Conservation (phyloP, 257 asterid genomes). For the Leptodermis oblonga region DNA sequence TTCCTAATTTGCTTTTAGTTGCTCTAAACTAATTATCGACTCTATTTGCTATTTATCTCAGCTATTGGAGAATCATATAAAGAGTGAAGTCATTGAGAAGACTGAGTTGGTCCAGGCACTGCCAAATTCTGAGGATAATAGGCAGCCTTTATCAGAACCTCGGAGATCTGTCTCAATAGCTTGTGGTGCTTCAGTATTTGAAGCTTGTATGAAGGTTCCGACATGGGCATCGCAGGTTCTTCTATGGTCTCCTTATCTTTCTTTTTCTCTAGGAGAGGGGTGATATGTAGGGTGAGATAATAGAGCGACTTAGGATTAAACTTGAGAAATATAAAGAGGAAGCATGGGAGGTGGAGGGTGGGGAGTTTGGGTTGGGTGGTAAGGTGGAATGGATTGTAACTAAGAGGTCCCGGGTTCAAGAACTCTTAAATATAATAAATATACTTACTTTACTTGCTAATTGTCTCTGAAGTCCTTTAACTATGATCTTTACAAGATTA, state of each 20-base stretch:
- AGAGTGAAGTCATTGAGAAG: slow-evolving; percentile 83
- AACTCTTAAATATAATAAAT: too few relatives aligned
- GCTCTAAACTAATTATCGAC: slow-evolving; percentile 5
- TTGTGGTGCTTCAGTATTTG: slow-evolving; percentile 90
- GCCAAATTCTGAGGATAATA: slow-evolving; percentile 48
- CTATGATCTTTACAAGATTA: not conserved
- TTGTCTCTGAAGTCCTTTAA: not conserved
- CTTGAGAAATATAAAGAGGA: not conserved
- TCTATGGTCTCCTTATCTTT: not conserved
- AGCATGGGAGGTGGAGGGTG: too few relatives aligned
- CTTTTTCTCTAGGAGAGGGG: not conserved
- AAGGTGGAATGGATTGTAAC: too few relatives aligned
- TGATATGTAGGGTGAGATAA: not conserved
- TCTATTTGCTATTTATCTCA: slow-evolving; percentile 4
- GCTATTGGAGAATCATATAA: slow-evolving; percentile 95
- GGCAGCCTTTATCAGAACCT: slow-evolving; percentile 58
- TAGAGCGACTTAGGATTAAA: not conserved
- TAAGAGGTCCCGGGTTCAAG: too few relatives aligned
- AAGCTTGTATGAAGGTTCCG: slow-evolving; percentile 84
- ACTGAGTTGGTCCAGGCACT: slow-evolving; percentile 59
- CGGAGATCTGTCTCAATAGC: slow-evolving; percentile 90
- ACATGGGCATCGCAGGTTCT: slow-evolving; percentile 95
- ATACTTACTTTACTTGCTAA: too few relatives aligned
- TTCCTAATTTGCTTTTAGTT: not conserved
- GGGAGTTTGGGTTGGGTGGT: too few relatives aligned